Evolutionary conservation across 2,329 filamentous ascomycete species (phyloP), one percentile per base, ranked within the genome.

Genomic region (Microcyclospora pomicola): DNA sequence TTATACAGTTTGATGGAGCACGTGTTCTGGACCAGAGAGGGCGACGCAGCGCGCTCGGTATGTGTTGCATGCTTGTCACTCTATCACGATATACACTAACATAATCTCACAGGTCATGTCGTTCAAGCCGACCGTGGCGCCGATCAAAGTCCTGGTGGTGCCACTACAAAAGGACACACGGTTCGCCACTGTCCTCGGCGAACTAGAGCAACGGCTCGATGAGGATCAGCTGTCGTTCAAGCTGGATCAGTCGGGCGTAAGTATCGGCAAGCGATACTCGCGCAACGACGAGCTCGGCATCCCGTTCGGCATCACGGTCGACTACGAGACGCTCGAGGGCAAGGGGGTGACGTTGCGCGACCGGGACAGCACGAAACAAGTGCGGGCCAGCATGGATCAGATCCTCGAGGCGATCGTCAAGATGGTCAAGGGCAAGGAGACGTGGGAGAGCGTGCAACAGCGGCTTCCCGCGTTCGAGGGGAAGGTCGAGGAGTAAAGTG

Each of bases 251-350:
- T 92, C 84, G 11, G 84, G 81, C 19, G 86, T 87, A 44, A 86
- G 79, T 45, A 96, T 96, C 51, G 88, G 88, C 59, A 94, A 93
- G 71, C 81, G 88, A 38, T 96, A 93, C 63, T 78, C 82, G 58
- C 79, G 91, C 53, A 95, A 95, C 59, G 88, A 96, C 61, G 88
- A 96, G 66, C 74, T 95, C 42, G 91, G 88, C 54, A 96, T 91
- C 33, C 85, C 88, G 6, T 79, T 95, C 47, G 88, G 86, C 57
- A 79, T 96, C 61, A 96, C 88, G 0, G 75, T 96, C 42, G 88
- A 96, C 62, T 96, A 95, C 73, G 84, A 96, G 69, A 92, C 84
- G 34, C 68, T 94, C 49, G 77, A 93, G 63, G 86, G 95, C 59
- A 75, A 75, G 57, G 82, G 81, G 6, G 75, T 92, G 56, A 96